Evolutionary conservation across 495 filamentous ascomycete species (phyloP).

Genomic region (Oidiodendron maius): DNA sequence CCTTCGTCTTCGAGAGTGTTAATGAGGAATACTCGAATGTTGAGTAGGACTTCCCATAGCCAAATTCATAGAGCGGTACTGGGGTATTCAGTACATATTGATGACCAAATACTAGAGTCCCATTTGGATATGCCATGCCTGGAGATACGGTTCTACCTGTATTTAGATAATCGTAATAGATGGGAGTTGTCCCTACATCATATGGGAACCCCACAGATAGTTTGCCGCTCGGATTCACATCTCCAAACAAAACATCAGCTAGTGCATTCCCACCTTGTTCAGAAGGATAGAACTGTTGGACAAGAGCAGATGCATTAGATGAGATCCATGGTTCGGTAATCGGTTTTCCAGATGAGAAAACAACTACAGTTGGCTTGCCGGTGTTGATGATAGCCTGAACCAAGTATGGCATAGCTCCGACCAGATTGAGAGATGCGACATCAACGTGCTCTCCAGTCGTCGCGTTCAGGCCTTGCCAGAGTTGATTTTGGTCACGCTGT

Average conservation of each 20-base stretch:
- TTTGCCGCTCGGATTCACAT: slow-evolving; percentile 79
- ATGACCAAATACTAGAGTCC: slow-evolving; percentile 56
- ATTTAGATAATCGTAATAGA: slow-evolving; percentile 67
- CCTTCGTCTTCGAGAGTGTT: slow-evolving; percentile 34
- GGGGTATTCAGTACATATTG: slow-evolving; percentile 57
- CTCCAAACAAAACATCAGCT: slow-evolving; percentile 84
- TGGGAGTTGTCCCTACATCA: slow-evolving; percentile 57
- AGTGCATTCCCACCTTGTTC: slow-evolving; percentile 87
- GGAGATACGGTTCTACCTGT: slow-evolving; percentile 48
- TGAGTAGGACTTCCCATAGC: slow-evolving; percentile 59
- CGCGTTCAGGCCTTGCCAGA: slow-evolving; percentile 64
- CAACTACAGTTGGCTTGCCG: slow-evolving; percentile 61
- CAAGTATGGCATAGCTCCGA: slow-evolving; percentile 63
- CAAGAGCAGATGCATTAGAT: slow-evolving; percentile 47
- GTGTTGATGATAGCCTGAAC: slow-evolving; percentile 58
- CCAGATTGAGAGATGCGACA: slow-evolving; percentile 51
- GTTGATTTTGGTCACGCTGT: slow-evolving; percentile 53
- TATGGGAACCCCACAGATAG: slow-evolving; percentile 53
- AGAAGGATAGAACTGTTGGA: slow-evolving; percentile 69
- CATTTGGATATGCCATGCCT: slow-evolving; percentile 42
- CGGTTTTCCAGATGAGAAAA: slow-evolving; percentile 65
- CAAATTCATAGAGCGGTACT: slow-evolving; percentile 56
- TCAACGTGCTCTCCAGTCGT: slow-evolving; percentile 71
- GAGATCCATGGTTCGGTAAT: slow-evolving; percentile 64
- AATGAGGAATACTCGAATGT: slow-evolving; percentile 49